Base-by-base conservation (phyloP, 2,329 filamentous ascomycete species). In the Annulohypoxylon truncatum region DNA sequence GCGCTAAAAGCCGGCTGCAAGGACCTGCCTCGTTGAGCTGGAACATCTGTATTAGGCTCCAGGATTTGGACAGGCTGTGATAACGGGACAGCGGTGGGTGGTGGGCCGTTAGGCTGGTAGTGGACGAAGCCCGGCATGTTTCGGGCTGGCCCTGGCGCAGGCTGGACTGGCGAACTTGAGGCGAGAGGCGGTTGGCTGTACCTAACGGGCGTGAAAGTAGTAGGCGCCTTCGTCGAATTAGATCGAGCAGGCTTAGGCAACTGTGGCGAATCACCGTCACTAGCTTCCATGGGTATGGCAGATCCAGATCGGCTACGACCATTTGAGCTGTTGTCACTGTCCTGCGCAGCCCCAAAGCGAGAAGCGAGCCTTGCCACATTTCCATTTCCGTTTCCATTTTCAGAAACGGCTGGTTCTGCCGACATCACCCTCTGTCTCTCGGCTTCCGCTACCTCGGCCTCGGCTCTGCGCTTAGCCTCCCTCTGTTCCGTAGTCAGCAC, bases 401-500 rank as follows among this genome's bases (percentile, higher is more conserved):
- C 48, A 6, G 35, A 9, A 8, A n/a, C 35, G 18, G 13, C 20
- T 31, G 62, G 51, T 10, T 46, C 15, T 3, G 35, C 20, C 22
- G 47, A 20, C 20, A 38, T 29, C 18, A 13, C 9, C n/a, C 15
- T 38, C n/a, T 12, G n/a, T 13, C 62, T 70, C 52, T 71, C 66
- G 47, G 66, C 69, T 24, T 74, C 72, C 6, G 73, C 71, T 60
- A n/a, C n/a, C n/a, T n/a, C n/a, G 47, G 66, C 69, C 24, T 74
- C 72, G 6, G 73, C 71, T 60, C 72, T 75, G n/a, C 83, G 82
- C 24, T 81, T 83, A 1, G 84, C 86, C 52, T 88, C 87, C 70
- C 82, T 84, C 71, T 89, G 85, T 38, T 86, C 82, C 64, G 88
- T 83, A 1, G 86, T 88, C 38, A 89, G 80, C 22, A 90, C 75